Base-by-base conservation (phyloP, 2,329 filamentous ascomycete species). In the Curvularia sp. region DNA sequence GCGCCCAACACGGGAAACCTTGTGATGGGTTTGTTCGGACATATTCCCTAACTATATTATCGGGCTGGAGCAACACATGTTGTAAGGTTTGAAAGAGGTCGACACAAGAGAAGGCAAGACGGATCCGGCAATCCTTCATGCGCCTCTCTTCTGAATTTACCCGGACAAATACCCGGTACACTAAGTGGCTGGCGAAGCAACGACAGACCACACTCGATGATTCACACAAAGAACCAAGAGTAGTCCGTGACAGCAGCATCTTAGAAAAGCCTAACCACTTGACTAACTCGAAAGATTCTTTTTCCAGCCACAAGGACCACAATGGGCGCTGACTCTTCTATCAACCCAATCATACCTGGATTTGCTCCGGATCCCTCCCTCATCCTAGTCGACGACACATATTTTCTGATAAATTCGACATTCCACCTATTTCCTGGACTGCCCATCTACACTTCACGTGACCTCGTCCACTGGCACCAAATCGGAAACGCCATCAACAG, bases 351-450 rank as follows among this genome's bases (percentile, higher is more conserved):
- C 2, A 73, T 84, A 4, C 78, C 80, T 1, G 82, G 82, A 1
- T 83, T 78, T 72, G 77, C 81, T 58, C 79, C 80, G 0, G 81
- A 83, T 55, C 82, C 81, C 0, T 79, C 74, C 1, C 78, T 79
- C n/a, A 66, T 78, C 23, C 72, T 77, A 27, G 68, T 81, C 19
- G 67, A 71, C 13, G 67, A 78, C n/a, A 80, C 77, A 5, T 83
- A 82, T 64, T 82, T 80, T 65, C 81, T 81, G 57, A 78, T 78
- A 5, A 82, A 81, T 0, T 84, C 82, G 0, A 82, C 80, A 0
- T 85, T 84, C 59, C 78, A 81, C 46, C 71, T 78, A 0, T 84
- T 83, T 61, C 82, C 82, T 0, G 82, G 82, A 0, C 66, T 84
- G 2, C 82, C 82, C 0, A 76, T 85, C 28, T 80, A 84, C 60